Base-by-base conservation (phyloP, 2,329 filamentous ascomycete species). In the Elsinoe ampelina region DNA sequence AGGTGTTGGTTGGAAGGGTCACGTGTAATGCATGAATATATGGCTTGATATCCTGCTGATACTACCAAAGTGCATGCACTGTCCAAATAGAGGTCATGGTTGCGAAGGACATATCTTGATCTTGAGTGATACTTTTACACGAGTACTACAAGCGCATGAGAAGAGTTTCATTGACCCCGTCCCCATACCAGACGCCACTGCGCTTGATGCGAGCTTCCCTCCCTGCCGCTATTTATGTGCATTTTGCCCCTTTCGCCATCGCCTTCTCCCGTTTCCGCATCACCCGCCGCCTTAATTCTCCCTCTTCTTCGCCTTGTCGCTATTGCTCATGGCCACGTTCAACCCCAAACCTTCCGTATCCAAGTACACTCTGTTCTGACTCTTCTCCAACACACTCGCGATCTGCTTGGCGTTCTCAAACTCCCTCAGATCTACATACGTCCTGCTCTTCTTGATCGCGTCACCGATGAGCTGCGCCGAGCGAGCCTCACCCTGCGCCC, bases 401-500 rank as follows among this genome's bases (percentile, higher is more conserved):
- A 98, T 95, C 58, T 83, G 80, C 63, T 89, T 82, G 5, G 93
- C 93, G 68, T 96, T 98, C 78, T 98, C 93, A 67, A 98, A 95
- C 80, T 95, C 93, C 76, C 95, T 89, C 70, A 98, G 82, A 75
- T 97, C 93, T 62, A 98, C 83, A 72, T 98, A 98, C 63, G 89
- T 87, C 76, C 91, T 87, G 78, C 82, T 95, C 86, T 97, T 98
- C 88, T 97, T 98, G 84, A 98, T 95, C 60, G 93, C 93, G 55
- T 98, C 93, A 74, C 93, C 93, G 68, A 98, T 96, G 62, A 98
- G 85, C 76, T 98, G 91, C 47, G 93, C 93, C 38, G 93, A 97
- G 63, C 93, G 88, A 51, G 93, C 93, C 77, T 98, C 93, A 89
- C 93, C 93, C 83, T 97, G 93, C 3, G 93, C 93, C 75, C 90